Evolutionary conservation across 208 protist species (phyloP), one percentile per base, ranked within the genome.

Genomic region (Trypanosomatidae sp.): DNA sequence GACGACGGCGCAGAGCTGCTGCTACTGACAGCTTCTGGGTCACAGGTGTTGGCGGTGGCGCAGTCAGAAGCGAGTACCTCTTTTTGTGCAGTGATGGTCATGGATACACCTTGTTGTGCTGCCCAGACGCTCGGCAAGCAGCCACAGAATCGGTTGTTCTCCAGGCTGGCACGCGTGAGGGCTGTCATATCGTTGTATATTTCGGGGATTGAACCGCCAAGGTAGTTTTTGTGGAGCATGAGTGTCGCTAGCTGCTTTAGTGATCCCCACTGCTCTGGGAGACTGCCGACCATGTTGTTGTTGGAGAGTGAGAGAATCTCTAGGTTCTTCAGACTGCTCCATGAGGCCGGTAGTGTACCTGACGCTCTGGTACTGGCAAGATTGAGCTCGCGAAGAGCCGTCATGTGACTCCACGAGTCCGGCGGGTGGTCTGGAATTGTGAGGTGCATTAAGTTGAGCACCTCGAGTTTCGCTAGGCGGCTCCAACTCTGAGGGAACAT

Each of bases 381-480:
- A 22, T 47, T 39, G 19, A 65, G 59, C 39, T 65, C 59, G 19
- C 39, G 59, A 25, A 65, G 33, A 5, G 59, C 33, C 0, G 3
- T 46, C 59, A 65, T 65, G 36, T 22, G 2, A 39, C 59, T 65
- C 59, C 59, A 65, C 22, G 36, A 41, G 39, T 8, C 39, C 19
- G 59, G 59, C 59, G 46, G 39, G 19, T 47, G 59, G 10, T 28
- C 59, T 0, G 59, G n/a, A 46, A 65, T 47, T 7, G 59, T 65
- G 39, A 65, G 59, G 19, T 46, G 59, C 59, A 25, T 39, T n/a
- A 65, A 6, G 44, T 44, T 30, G 59, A 65, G 59, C 22, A 65
- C 59, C 36, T 65, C 59, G 19, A 65, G 22, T 6, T 43, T 65
- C 22, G 15, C 22, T 46, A 65, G 46, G 33, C 22, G 8, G 36